Evolutionary conservation across 2,329 filamentous ascomycete species (phyloP).

Genomic region (Hypoxylon sp.): DNA sequence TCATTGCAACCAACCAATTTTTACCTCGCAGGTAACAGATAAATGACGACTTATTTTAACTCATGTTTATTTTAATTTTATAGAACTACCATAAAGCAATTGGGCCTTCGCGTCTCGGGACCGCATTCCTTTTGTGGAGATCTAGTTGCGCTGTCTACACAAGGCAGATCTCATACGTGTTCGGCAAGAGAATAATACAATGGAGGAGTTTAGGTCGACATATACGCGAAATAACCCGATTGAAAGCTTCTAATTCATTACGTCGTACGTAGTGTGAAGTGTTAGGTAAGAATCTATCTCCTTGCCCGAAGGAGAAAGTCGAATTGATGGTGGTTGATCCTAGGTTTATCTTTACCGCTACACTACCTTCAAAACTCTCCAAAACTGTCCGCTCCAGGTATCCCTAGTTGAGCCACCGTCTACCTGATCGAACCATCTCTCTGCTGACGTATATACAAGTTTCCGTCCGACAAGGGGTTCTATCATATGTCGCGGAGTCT

Average conservation of each 20-base stretch:
- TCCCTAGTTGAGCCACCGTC: constrained; percentile 31
- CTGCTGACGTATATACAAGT: constrained; percentile 39
- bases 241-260: constrained; percentile 34
- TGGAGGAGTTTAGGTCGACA: constrained; percentile 31
- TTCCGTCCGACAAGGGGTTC: constrained; percentile 35
- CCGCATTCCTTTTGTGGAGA: constrained; percentile 46
- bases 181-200: constrained; percentile 35
- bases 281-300: constrained; percentile 37
- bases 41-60: constrained; percentile 32
- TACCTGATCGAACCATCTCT: constrained; percentile 40
- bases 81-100: constrained; percentile 29
- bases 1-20: constrained; percentile 38
- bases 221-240: constrained; percentile 42
- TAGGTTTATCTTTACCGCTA: constrained; percentile 36
- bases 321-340: constrained; percentile 36
- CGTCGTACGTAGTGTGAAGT: constrained; percentile 27
- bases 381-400: constrained; percentile 33
- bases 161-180: constrained; percentile 46
- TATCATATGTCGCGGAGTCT: constrained; percentile 42
- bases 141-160: constrained; percentile 40
- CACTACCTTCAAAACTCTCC: constrained; percentile 19
- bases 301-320: constrained; percentile 42
- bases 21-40: constrained; percentile 20
- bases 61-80: constrained; percentile 20
- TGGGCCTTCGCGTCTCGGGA: constrained; percentile 37